Percentiles rank a stretch among this genome's conserved stretches.
Conservation (phyloP, 139 green algal genomes). For the Coelastrella sp. region DNA sequence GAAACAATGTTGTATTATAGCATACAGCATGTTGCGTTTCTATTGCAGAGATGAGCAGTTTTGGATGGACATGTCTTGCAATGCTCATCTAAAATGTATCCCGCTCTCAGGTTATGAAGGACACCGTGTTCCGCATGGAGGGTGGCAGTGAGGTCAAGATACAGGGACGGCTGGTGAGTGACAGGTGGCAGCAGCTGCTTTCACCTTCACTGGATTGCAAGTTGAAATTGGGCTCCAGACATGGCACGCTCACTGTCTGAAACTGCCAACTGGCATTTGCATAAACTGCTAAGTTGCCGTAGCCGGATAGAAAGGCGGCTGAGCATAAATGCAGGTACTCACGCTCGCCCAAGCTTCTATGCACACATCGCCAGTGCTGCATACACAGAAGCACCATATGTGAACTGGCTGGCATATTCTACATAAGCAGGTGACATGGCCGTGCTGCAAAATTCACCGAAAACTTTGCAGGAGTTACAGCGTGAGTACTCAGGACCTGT, state of each 20-base stretch:
- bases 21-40: neutral
- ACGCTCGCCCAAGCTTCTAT: too few species aligned
- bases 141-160: constrained; percentile 11
- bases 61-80: neutral
- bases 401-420: too few species aligned
- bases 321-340: too few species aligned
- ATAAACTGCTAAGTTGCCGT: too few species aligned
- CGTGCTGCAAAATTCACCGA: neutral
- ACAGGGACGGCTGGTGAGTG: constrained; percentile 24
- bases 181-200: neutral
- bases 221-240: too few species aligned
- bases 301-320: too few species aligned
- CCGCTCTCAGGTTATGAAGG: constrained; percentile 17
- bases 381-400: too few species aligned
- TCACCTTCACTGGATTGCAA: neutral
- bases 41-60: neutral
- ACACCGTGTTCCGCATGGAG: constrained; percentile 8
- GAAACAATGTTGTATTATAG: too few species aligned
- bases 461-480: constrained; percentile 40
- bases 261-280: too few species aligned
- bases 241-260: too few species aligned
- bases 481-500: constrained; percentile 71
- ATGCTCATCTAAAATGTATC: neutral
- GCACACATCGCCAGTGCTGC: too few species aligned
- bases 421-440: too few species aligned